Evolutionary conservation across 2,329 filamentous ascomycete species (phyloP).

Genomic region (Gyromitra esculenta): DNA sequence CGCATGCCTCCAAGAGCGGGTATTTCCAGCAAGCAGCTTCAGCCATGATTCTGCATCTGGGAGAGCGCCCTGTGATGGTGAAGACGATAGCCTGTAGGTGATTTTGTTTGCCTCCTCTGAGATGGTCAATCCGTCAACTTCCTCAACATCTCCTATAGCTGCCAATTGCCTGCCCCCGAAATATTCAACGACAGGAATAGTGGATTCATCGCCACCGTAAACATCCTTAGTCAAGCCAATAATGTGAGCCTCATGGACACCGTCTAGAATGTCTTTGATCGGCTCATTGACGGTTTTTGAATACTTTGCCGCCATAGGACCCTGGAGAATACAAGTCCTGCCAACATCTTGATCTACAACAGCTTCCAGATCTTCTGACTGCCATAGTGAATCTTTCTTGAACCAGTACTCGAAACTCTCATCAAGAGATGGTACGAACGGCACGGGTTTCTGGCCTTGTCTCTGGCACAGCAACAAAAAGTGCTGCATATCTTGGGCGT

Average conservation of each 20-base stretch:
- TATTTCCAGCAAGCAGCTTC: slow-evolving; percentile 82
- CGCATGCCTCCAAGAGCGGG: slow-evolving; percentile 92
- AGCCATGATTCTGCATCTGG: slow-evolving; percentile 87
- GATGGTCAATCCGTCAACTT: slow-evolving; percentile 86
- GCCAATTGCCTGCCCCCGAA: slow-evolving; percentile 86
- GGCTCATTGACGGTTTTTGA: slow-evolving; percentile 91
- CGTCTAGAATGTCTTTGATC: slow-evolving; percentile 91
- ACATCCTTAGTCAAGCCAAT: slow-evolving; percentile 78
- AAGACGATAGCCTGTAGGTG: slow-evolving; percentile 82
- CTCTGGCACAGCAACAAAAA: slow-evolving; percentile 93
- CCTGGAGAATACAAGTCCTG: slow-evolving; percentile 94
- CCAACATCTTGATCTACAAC: slow-evolving; percentile 96
- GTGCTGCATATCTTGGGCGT: slow-evolving; percentile 96
- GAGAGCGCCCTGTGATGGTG: slow-evolving; percentile 73
- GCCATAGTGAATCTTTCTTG: slow-evolving; percentile 99
- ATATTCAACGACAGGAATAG: slow-evolving; percentile 89
- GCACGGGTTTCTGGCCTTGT: slow-evolving; percentile 92
- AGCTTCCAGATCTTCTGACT: slow-evolving; percentile 95
- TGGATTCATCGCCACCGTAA: slow-evolving; percentile 76
- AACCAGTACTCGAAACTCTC: slow-evolving; percentile 99
- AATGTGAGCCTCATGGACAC: slow-evolving; percentile 89
- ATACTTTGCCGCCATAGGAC: slow-evolving; percentile 89
- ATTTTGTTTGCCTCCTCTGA: slow-evolving; percentile 81
- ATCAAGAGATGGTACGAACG: slow-evolving; percentile 93
- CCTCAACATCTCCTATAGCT: slow-evolving; percentile 75